Evolutionary conservation across 371 early-diverging fungal species (phyloP), one percentile per base, ranked within the genome.

Genomic region (Mucor plumbeus): DNA sequence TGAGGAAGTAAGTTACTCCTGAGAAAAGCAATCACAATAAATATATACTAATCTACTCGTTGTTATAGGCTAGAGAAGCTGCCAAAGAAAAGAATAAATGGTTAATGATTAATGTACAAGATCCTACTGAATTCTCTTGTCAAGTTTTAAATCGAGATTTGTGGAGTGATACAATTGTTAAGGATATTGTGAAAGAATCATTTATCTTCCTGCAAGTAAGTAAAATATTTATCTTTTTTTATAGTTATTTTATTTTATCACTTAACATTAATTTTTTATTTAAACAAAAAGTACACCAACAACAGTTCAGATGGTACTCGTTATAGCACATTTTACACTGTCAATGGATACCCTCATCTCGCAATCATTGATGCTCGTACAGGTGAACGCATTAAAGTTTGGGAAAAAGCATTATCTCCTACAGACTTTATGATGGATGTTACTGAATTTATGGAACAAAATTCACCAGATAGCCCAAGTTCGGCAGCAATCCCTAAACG

Each of bases 111-210:
- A 95, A 95, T 57, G 81, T 97, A 34, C 95, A 97, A 63, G 91
- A 95, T 62, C 85, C 88, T 3, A 76, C 88, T 0, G 93, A 94
- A 62, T 97, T 97, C 74, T 76, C 87, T 13, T 97, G 96, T 76
- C 95, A 96, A 68, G 82, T 90, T 5, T 71, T 97, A 72, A 96
- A 96, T 76, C 86, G 97, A 48, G 98, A 97, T 83, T 81, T 97
- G 48, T 98, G 97, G 97, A 94, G 90, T 34, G 86, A 93, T 63
- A 26, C 65, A 7, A 73, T 81, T 26, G 91, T 97, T 10, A 91
- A 94, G 73, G 92, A 92, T 5, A 70, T 94, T 14, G 81, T 97
- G 47, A 80, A 74, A 47, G 90, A 88, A 69, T 84, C 92, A 69
- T 97, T 95, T 83, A 67, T 95, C 36, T 97, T 97, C 71, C 70